Evolutionary conservation across 192 early-diverging fungal genomes (phyloP), one percentile per base, ranked within the genome.

Genomic region (Mortierella claussenii): DNA sequence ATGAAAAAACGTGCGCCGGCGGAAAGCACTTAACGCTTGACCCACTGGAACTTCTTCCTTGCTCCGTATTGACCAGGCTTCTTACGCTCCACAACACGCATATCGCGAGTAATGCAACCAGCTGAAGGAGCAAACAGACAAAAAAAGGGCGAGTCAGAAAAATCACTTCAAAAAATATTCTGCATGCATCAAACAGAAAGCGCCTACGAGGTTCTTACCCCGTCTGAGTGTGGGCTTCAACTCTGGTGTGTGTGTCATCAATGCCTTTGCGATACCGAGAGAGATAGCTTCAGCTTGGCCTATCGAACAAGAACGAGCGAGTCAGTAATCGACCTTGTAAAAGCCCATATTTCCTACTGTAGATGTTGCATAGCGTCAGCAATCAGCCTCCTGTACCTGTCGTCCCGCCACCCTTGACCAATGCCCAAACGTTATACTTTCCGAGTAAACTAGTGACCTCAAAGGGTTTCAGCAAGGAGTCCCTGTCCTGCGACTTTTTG

Each of bases 51-150:
- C 76, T 69, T 79, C 64, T 93, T 93, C 68, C 96, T 88, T n/a
- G 95, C 94, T 85, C 93, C 94, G 26, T 91, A 91, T 78, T 96
- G 94, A 55, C 94, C 94, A 33, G 95, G 93, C 92, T 98, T 98
- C 82, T 98, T 98, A 62, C 95, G 88, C 80, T 98, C 96, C 23
- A 97, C 95, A 56, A 87, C 87, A 67, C 93, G 86, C n/a, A 82
- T 76, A 82, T 92, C 90, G 26, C 87, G 78, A 8, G 69, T 71
- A 37, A 93, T 79, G 32, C 87, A 81, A 0, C 89, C 84, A 79
- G 81, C 79, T 85, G 82, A 40, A 24, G 8, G 15, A 60, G 42
- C 8, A 27, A 80, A 49, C 58, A 24, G 36, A 70, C 2, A 28
- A 26, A 48, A 2, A 18, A 54, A 36, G 2, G 17, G 18, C 23